Evolutionary conservation across 768 basidiomycete genomes (phyloP).

Genomic region (Terana coerulea): DNA sequence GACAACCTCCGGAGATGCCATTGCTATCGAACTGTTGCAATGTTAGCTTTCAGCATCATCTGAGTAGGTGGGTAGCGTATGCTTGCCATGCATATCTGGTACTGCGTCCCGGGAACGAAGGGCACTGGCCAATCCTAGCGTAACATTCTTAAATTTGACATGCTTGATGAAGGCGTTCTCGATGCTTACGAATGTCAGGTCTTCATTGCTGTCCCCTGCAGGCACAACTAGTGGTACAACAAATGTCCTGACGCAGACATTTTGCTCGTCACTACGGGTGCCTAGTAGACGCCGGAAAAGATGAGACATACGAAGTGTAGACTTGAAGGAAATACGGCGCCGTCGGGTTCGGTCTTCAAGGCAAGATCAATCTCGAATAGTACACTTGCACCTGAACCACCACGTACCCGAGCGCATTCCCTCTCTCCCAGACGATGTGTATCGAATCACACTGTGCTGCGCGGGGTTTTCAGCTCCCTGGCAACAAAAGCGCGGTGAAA

Average conservation of each 20-base stretch:
- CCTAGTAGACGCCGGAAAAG: neutral
- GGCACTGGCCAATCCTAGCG: constrained; percentile 55
- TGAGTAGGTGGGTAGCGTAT: neutral
- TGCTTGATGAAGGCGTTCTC: neutral
- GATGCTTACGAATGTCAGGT: constrained; percentile 42
- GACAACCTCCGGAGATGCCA: constrained; percentile 60
- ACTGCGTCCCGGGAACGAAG: constrained; percentile 57
- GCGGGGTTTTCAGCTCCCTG: constrained; percentile 2
- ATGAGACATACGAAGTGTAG: constrained; percentile 50
- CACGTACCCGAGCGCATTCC: constrained; percentile 25
- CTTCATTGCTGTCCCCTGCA: constrained; percentile 34
- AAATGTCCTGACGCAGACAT: constrained; percentile 35
- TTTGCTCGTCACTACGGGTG: neutral
- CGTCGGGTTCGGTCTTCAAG: constrained; percentile 45
- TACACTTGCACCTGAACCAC: neutral
- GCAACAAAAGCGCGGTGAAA: neutral
- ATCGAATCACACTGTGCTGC: constrained; percentile 32
- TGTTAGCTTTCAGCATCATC: neutral
- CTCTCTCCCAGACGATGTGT: constrained; percentile 27
- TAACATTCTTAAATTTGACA: constrained; percentile 1
- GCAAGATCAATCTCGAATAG: neutral
- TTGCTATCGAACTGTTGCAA: constrained; percentile 48
- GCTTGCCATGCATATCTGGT: constrained; percentile 65
- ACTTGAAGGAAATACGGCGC: constrained; percentile 59
- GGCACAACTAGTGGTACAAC: constrained; percentile 49